Base-by-base conservation (phyloP, 805 yeast species). In the Yarrowia yakushimensis region DNA sequence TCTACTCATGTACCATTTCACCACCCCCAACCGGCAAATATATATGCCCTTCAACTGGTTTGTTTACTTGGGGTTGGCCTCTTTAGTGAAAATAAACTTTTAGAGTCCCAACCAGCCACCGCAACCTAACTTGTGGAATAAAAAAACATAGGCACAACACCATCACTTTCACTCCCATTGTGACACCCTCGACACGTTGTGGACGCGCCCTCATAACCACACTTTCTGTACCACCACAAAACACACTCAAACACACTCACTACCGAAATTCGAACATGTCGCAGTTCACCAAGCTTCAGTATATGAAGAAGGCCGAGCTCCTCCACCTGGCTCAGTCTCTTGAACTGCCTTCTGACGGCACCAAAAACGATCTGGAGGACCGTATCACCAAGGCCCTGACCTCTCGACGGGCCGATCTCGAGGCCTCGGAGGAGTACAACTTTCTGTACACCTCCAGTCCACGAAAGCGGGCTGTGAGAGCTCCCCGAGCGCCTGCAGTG, bases 321-420 rank as follows among this genome's bases (percentile, higher is more conserved):
- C 71, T 73, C 62, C 71, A 70, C 18, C 67, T 78, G 52, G 78
- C 80, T 20, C 64, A 68, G 15, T 70, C 69, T 36, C 73, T 78
- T 64, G 71, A 71, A 28, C 65, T 78, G 60, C 67, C 66, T 18
- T 17, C 69, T 9, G 71, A 69, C 10, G 76, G 76, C 17, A 36
- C 67, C 59, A 72, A 72, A 63, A 41, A 55, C 30, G 75, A 70
- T 18, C 45, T 73, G 25, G 75, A 71, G 57, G 65, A 66, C 6
- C 68, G 74, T 11, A 69, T 73, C 54, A 27, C 65, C 17, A 43
- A 62, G 30, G 55, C 57, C 42, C 65, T 73, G 46, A 43, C 64
- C 1, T 43, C 45, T 12, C 46, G 59, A 25, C 36, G 43, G 11
- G 9, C 20, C 25, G 59, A 52, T 15, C 43, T 52, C 22, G 59